Base-by-base conservation (phyloP, 805 yeast genomes). In the Millerago galiae region DNA sequence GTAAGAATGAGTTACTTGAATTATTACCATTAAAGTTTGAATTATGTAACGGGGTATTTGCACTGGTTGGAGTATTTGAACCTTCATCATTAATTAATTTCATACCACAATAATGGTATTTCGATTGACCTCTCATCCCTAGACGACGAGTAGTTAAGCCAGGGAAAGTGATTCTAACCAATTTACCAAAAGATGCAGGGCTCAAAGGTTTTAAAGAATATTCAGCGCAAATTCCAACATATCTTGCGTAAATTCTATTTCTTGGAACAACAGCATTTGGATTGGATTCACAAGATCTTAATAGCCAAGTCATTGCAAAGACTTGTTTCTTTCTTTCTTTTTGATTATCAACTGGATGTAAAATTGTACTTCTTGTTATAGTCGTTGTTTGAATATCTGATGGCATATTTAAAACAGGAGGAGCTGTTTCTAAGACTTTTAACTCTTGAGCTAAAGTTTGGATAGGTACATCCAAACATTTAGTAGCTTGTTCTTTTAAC, bases 81-180 rank as follows among this genome's bases (percentile, higher is more conserved):
- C 53, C 52, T 18, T 52, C 53, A 35, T 66, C 68, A 18, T 66
- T 71, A 8, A 68, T 53, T 47, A 67, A 62, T 49, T 71, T 72
- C 40, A 89, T 70, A 2, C 95, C 95, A 62, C 90, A 83, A 56
- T 85, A 86, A 55, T 85, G 90, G 59, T 86, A 85, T 55, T 82
- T 82, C 24, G 85, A 77, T 55, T 81, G 84, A 5, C 95, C 95
- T 40, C 93, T 69, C 56, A 77, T 76, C 6, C 95, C 95, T 45
- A 84, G 66, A 39, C 95, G 71, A 48, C 93, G 73, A 1, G 90
- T 81, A 17, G 79, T 76, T 50, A 85, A 66, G 37, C 65, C 63
- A 2, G 95, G 93, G 53, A 71, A 81, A 10, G 77, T 63, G 12
- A 78, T 65, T 43, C 79, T 70, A 12, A 83, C 86, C 38, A 82